Evolutionary conservation across 345 rosid genomes (phyloP).

Genomic region (Cardamine resedifolia): DNA sequence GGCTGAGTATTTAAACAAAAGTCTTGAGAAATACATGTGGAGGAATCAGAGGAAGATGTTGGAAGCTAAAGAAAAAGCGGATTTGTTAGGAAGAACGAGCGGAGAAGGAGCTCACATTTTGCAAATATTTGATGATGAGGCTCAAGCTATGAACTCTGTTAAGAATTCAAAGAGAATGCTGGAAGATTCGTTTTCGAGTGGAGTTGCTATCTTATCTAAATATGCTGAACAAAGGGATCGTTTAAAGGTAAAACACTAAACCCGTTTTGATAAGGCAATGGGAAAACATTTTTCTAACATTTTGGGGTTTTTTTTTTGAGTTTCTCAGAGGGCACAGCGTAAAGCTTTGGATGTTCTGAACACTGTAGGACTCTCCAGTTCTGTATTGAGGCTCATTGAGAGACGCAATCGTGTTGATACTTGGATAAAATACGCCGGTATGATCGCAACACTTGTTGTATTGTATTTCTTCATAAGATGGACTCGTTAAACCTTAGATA

Average conservation of each 20-base stretch:
- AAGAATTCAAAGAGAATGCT: slow-evolving; percentile 77
- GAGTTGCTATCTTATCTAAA: slow-evolving; percentile 74
- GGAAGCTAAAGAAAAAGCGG: slow-evolving; percentile 85
- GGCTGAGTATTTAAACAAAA: slow-evolving; percentile 67
- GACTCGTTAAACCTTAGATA: slow-evolving; percentile 36
- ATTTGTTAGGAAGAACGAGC: slow-evolving; percentile 74
- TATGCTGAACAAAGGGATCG: slow-evolving; percentile 89
- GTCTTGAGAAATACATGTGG: slow-evolving; percentile 59
- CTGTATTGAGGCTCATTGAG: slow-evolving; percentile 81
- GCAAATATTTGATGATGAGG: slow-evolving; percentile 86
- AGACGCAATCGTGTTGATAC: slow-evolving; percentile 82
- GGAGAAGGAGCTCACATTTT: slow-evolving; percentile 75
- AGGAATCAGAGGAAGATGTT: slow-evolving; percentile 66
- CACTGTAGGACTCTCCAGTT: slow-evolving; percentile 87
- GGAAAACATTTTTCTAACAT: not conserved
- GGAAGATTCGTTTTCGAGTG: slow-evolving; percentile 79
- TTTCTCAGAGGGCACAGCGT: slow-evolving; percentile 70
- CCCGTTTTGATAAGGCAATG: not conserved
- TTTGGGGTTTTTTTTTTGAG: not conserved
- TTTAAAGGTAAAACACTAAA: slow-evolving; percentile 57
- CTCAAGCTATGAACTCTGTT: slow-evolving; percentile 83
- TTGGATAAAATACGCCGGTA: slow-evolving; percentile 83
- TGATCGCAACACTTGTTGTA: slow-evolving; percentile 56
- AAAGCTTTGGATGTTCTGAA: slow-evolving; percentile 82
- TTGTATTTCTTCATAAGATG: slow-evolving; percentile 62